Base-by-base conservation (phyloP, 2,329 filamentous ascomycete species). In the Septoria petroselini region DNA sequence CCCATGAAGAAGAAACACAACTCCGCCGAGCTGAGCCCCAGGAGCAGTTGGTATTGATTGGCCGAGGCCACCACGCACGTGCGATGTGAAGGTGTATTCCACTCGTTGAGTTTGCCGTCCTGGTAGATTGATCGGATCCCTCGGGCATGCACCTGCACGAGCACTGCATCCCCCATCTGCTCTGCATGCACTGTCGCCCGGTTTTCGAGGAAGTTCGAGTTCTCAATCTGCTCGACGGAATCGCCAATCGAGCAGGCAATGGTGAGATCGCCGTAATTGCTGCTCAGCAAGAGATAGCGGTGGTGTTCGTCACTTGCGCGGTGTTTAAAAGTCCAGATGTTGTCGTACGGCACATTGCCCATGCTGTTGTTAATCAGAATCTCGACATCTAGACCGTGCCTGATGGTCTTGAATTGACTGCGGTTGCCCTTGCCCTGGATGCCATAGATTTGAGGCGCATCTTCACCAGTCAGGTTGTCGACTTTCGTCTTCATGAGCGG, bases 1-100 rank as follows among this genome's bases (percentile, higher is more conserved):
- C 96, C 93, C 83, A 96, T 91, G 68, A 98, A 94, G 61, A 98
- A 98, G 66, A 97, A 98, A 34, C 95, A 88, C 56, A 98, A 91
- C 68, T 98, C 93, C 30, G 91, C 91, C 7, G 91, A 96, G 66
- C 91, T 97, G 19, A 99, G 76, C 1, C 93, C 93, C 41, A 97
- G 85, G 3, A 90, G 90, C 19, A 98, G 88, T 70, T 99, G 93
- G 34, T 88, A 83, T 62, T 91, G 84, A 64, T 98, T 99, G 12
- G 91, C 93, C 1, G 91, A 85, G 27, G 91, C 94, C 7, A 91
- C 89, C 39, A 97, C 90, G 57, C 98, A 97, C 0, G 91, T 94
- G 17, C 93, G 82, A 74, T 98, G 91, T 60, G 94, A 86, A 0
- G 94, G 94, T 4, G 88, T 86, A 11, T 87, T 83, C 93, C 93